Conservation (phyloP, 805 yeast species). For the Starmerella potacharoeniae region DNA sequence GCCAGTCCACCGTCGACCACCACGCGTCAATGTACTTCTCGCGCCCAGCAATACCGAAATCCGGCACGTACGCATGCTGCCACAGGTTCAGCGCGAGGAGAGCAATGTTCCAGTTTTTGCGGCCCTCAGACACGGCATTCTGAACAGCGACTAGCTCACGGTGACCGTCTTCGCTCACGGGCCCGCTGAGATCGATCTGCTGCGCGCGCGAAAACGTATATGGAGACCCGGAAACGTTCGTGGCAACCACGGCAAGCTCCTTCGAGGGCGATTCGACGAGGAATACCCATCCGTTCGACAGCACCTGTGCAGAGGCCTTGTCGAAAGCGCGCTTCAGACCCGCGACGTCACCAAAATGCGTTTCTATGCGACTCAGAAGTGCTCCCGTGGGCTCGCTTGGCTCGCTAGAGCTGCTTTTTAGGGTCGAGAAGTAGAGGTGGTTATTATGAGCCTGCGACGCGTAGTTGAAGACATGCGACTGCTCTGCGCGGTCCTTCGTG, state of each 20-base stretch:
- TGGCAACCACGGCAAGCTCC: constrained; percentile 55
- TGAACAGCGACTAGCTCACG: constrained; percentile 36
- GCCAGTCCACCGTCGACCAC: constrained; percentile 79
- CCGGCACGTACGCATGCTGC: constrained; percentile 79
- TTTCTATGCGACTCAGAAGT: constrained; percentile 35
- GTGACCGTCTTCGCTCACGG: constrained; percentile 45
- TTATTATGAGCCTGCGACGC: constrained; percentile 91
- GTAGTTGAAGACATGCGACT: constrained; percentile 63
- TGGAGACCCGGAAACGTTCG: constrained; percentile 86
- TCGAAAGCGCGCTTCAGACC: constrained; percentile 65
- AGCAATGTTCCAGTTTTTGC: constrained; percentile 39
- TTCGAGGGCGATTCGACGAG: constrained; percentile 48
- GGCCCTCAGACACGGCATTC: constrained; percentile 28
- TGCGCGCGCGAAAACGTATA: constrained; percentile 51
- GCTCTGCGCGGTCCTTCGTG: constrained; percentile 54
- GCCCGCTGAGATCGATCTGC: constrained; percentile 62
- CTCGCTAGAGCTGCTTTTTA: constrained; percentile 36
- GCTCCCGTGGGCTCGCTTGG: constrained; percentile 17
- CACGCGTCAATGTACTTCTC: constrained; percentile 58
- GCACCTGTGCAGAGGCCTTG: constrained; percentile 55
- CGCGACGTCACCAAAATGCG: constrained; percentile 62
- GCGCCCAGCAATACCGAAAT: constrained; percentile 72
- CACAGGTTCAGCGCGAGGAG: constrained; percentile 70
- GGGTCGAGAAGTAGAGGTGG: constrained; percentile 57
- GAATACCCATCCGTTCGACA: constrained; percentile 91